phyloP scores from a whole-genome alignment of 163 green algal genomes.

The Scenedesmus sp. region DNA sequence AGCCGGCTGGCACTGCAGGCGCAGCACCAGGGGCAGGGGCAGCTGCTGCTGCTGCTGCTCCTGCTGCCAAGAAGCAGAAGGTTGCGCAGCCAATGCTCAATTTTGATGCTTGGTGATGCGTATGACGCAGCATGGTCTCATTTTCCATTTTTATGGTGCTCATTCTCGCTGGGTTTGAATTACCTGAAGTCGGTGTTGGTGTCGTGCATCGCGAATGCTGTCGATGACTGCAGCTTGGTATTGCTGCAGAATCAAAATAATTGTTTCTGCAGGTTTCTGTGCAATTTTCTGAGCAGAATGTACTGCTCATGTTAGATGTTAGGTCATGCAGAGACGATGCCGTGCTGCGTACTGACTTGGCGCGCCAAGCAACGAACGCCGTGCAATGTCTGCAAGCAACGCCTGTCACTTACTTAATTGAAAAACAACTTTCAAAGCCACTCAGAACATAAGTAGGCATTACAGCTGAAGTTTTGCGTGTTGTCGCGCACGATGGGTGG shows the following conservation, averaged over 20 bases:
- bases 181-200: background rate
- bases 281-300: no score
- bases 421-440: no score
- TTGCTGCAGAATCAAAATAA: background rate
- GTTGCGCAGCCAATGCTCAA: conserved; percentile 60
- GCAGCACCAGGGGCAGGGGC: conserved; percentile 13
- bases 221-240: background rate
- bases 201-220: background rate
- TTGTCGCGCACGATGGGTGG: background rate
- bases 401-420: no score
- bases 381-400: background rate
- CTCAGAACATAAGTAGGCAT: no score
- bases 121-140: background rate
- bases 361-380: background rate
- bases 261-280: no score
- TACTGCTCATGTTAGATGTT: no score
- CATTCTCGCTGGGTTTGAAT: background rate
- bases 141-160: no score
- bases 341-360: background rate
- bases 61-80: conserved; percentile 68
- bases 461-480: no score
- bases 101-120: conserved; percentile 70
- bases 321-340: background rate
- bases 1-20: background rate
- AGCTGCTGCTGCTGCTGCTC: background rate